Evolutionary conservation across 139 green algal species (phyloP), one percentile per base, ranked within the genome.

Genomic region (Choricystis sp.): DNA sequence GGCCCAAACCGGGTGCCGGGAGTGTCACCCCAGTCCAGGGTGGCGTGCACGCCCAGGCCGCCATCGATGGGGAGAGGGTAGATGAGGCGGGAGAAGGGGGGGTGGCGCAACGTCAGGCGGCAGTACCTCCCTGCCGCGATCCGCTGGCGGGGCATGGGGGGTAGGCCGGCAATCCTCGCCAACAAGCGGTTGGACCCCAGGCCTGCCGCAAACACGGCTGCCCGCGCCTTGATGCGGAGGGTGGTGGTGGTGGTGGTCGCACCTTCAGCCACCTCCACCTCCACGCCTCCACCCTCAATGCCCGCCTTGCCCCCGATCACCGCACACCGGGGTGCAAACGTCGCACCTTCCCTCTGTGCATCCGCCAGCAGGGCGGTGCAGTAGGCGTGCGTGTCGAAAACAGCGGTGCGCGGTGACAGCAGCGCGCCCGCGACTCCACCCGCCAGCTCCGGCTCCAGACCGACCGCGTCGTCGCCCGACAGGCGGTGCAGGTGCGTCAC

Each of bases 1-100:
- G 90, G 90, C 0, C 90, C 90, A 68, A 97, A 97, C n/a, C 72
- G 73, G 2, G n/a, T n/a, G n/a, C n/a, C n/a, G n/a, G 79, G 79
- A 3, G 64, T 30, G 2, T 84, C 87, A 1, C 61, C 77, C 60
- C 96, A 26, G 66, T 95, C 90, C 49, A 96, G 67, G 0, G 90
- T 97, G 0, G 92, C 66, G 66, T 97, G 90, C 2, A 86, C 72
- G 56, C 90, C 90, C 55, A 97, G 69, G 20, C 90, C 90, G 1
- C 59, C 71, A 2, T 49, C 62, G 26, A 81, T 83, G 2, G 89
- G 87, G 30, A 95, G 57, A 0, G 89, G 89, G 69, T 96, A 95
- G 22, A 96, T 74, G 1, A 96, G 71, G 31, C 76, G 79, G 30
- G 30, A 69, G 71, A 94, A 95, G 9, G 79, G 76, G 3, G 69